phyloP scores from a whole-genome alignment of 1,284 basidiomycete genomes.

The Cerioporus squamosus region DNA sequence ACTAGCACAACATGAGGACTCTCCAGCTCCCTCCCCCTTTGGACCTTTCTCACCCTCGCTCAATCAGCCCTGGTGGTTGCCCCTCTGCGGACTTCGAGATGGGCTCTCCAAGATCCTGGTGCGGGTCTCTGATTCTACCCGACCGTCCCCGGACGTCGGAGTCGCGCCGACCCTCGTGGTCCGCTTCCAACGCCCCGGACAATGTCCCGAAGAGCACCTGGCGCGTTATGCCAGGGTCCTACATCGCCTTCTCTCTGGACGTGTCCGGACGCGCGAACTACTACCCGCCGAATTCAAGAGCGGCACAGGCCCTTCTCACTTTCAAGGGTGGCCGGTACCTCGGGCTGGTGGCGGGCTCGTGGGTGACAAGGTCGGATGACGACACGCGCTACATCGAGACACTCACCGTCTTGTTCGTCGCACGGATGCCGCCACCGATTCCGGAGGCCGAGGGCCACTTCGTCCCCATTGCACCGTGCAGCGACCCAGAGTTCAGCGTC shows the following conservation, averaged over 20 bases:
- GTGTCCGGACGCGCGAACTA: conserved; percentile 1
- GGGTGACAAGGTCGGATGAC: conserved; percentile 11
- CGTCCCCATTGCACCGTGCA: conserved; percentile 22
- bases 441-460: conserved; percentile 4
- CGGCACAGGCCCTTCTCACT: conserved; percentile 7
- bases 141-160: conserved; percentile 19
- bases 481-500: background rate
- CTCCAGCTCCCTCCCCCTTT: conserved; percentile 8
- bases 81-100: conserved; percentile 20
- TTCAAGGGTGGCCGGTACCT: conserved; percentile 23
- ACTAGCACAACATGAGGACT: conserved; percentile 5
- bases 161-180: conserved; percentile 18
- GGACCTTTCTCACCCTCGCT: conserved; percentile 9
- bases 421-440: conserved; percentile 3
- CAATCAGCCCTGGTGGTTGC: conserved; percentile 21
- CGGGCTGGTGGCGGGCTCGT: conserved; percentile 28
- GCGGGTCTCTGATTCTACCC: conserved; percentile 11
- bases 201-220: conserved; percentile 10
- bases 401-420: conserved; percentile 22
- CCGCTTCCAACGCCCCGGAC: conserved; percentile 11
- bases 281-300: conserved; percentile 8
- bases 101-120: conserved; percentile 17
- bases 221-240: conserved; percentile 24
- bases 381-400: conserved; percentile 20
- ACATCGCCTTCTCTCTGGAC: conserved; percentile 27